phyloP scores from a whole-genome alignment of 495 filamentous ascomycete species.

The Friedmanniomyces endolithicus region DNA sequence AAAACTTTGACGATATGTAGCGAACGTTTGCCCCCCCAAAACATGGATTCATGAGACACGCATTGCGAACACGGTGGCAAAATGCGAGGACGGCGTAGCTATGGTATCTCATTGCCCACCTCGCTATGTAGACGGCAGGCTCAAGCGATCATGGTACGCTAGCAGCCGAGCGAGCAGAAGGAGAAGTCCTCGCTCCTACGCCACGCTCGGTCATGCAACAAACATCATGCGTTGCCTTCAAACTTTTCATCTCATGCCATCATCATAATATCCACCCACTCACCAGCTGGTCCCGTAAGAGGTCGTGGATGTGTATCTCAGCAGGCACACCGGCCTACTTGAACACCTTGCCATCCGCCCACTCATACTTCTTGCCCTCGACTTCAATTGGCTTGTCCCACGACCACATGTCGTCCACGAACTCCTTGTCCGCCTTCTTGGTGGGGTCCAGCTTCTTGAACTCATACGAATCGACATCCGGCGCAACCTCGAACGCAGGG shows the following conservation, averaged over 20 bases:
- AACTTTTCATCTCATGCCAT: conserved; percentile 1
- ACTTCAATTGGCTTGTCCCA: conserved; percentile 71
- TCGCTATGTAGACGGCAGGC: neutral
- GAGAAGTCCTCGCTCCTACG: neutral
- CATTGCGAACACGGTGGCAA: neutral
- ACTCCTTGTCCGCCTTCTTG: conserved; percentile 69
- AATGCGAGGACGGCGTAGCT: neutral
- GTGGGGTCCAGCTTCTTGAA: conserved; percentile 88
- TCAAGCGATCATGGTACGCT: neutral
- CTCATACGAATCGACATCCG: conserved; percentile 91
- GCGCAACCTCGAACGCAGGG: conserved; percentile 89
- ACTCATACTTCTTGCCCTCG: conserved; percentile 66
- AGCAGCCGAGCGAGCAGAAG: neutral
- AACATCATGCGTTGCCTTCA: neutral
- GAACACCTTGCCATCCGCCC: conserved; percentile 92
- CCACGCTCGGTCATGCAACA: neutral
- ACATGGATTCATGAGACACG: no score
- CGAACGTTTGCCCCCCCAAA: neutral
- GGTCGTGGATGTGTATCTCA: neutral
- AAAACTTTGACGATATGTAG: neutral
- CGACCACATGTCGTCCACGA: conserved; percentile 77
- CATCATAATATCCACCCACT: neutral
- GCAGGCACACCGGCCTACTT: conserved; percentile 51
- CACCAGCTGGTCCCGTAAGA: neutral
- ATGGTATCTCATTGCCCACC: neutral